These are phyloP conservation scores for Nemania sp. DNA, from an alignment of 2,329 filamentous ascomycete genomes.

Conservation along the genomic window DNA sequence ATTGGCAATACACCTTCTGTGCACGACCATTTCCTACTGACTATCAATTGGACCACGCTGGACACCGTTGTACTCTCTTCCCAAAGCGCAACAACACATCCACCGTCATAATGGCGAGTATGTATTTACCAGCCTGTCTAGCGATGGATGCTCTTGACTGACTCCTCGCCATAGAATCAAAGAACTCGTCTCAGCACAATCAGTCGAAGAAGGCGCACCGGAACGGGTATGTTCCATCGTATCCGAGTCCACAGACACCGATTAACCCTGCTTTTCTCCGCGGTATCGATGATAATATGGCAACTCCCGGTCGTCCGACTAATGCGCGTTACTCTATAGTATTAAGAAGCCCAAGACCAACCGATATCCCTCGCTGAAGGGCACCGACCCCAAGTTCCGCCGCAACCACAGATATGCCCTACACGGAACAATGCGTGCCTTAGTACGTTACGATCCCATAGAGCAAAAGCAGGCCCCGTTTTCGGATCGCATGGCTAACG, in stretches of 20 bases:
- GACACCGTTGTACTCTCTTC: conserved; percentile 28
- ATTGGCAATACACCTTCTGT: conserved; percentile 32
- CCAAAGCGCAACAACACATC: conserved; percentile 31
- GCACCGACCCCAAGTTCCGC: conserved; percentile 99
- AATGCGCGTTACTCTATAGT: conserved; percentile 53
- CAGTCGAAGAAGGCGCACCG: conserved; percentile 98
- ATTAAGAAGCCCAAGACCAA: conserved; percentile 99
- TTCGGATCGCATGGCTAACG: conserved; percentile 24
- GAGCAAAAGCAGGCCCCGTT: neutral
- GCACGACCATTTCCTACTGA: conserved; percentile 31
- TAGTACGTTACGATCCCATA: conserved; percentile 65
- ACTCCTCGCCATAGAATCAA: conserved; percentile 73
- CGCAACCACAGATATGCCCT: conserved; percentile 99
- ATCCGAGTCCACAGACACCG: conserved; percentile 1
- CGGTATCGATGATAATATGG: no score
- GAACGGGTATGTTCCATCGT: conserved; percentile 77
- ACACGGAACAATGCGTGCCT: conserved; percentile 96
- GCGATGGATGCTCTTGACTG: no score
- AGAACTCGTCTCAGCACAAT: conserved; percentile 99
- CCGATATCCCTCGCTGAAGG: conserved; percentile 98
- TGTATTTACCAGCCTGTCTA: conserved; percentile 43
- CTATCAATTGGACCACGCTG: no score
- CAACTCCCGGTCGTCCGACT: conserved; percentile 8
- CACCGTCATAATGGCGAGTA: conserved; percentile 70
- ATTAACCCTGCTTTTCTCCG: neutral